A percentile compares a stretch with the other conserved stretches of the same genome.
Evolutionary conservation across 306 rosid species (phyloP).

Genomic region (Vicia faba): DNA sequence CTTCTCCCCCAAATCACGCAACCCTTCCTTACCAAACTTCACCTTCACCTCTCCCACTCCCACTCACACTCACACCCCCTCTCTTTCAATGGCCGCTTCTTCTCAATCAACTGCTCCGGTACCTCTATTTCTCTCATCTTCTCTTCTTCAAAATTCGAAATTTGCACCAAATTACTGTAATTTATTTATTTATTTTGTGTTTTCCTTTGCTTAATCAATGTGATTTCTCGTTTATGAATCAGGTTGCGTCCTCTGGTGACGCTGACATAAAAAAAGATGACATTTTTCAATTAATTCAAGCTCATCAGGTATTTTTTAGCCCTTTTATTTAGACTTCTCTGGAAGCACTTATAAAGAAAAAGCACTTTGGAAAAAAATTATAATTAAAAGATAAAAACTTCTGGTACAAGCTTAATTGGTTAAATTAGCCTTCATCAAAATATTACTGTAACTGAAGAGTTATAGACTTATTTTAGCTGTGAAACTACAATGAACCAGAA

Average conservation of each 20-base stretch:
- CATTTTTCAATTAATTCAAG: conserved; percentile 65
- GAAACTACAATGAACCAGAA: not conserved
- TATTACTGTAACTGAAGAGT: not conserved
- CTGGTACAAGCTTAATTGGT: not conserved
- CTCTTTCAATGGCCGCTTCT: conserved; percentile 75
- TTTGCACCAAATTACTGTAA: not conserved
- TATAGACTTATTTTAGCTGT: not conserved
- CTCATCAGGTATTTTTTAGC: conserved; percentile 66
- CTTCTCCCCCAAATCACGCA: conserved; percentile 37
- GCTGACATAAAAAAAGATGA: conserved; percentile 46
- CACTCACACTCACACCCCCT: conserved; percentile 30
- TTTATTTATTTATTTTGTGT: too few relatives aligned
- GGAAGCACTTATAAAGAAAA: not conserved
- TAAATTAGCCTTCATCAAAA: not conserved
- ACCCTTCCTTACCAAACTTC: conserved; percentile 37
- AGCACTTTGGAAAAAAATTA: not conserved
- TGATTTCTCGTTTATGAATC: conserved; percentile 36
- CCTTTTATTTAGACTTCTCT: not conserved
- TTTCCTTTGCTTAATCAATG: too few relatives aligned
- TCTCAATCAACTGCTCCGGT: conserved; percentile 69
- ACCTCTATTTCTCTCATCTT: conserved; percentile 1
- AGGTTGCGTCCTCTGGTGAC: conserved; percentile 61
- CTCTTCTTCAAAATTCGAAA: conserved; percentile 3
- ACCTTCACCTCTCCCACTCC: conserved; percentile 34
- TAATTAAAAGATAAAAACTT: not conserved